These are phyloP conservation scores for Salvia hispanica DNA, from an alignment of 257 asterid genomes.

Conservation along the genomic window DNA sequence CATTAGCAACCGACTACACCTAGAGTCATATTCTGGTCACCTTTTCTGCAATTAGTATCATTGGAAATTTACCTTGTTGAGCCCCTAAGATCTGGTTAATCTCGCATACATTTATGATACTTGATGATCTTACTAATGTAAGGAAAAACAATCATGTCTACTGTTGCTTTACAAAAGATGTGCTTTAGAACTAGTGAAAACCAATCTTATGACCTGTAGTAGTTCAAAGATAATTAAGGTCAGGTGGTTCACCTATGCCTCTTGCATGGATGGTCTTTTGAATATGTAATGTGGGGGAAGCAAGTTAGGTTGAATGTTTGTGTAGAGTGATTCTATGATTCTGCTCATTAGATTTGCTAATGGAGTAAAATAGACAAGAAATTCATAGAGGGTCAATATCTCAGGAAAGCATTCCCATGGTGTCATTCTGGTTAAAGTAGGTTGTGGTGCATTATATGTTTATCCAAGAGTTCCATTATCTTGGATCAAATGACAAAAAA, in stretches of 20 bases:
- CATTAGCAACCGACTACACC: not conserved
- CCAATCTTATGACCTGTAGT: not conserved
- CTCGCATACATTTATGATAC: not conserved
- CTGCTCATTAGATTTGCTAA: not conserved
- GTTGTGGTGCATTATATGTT: not conserved
- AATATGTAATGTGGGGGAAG: not conserved
- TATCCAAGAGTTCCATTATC: not conserved
- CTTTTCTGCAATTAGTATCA: not conserved
- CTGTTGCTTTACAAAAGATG: not conserved
- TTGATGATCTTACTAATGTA: not conserved
- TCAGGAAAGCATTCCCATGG: not conserved
- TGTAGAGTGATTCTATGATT: not conserved
- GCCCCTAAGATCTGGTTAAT: constrained; percentile 10
- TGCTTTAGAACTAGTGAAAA: not conserved
- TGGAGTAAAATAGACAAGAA: not conserved
- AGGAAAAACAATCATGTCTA: not conserved
- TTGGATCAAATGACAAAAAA: not conserved
- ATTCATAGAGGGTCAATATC: not conserved
- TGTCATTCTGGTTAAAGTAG: not conserved
- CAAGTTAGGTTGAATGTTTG: not conserved
- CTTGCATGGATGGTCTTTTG: not conserved
- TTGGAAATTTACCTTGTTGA: not conserved
- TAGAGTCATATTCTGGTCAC: not conserved
- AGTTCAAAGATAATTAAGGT: not conserved
- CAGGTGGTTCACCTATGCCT: not conserved